Conservation (phyloP, 495 filamentous ascomycete species). For the Penicillium waksmanii region DNA sequence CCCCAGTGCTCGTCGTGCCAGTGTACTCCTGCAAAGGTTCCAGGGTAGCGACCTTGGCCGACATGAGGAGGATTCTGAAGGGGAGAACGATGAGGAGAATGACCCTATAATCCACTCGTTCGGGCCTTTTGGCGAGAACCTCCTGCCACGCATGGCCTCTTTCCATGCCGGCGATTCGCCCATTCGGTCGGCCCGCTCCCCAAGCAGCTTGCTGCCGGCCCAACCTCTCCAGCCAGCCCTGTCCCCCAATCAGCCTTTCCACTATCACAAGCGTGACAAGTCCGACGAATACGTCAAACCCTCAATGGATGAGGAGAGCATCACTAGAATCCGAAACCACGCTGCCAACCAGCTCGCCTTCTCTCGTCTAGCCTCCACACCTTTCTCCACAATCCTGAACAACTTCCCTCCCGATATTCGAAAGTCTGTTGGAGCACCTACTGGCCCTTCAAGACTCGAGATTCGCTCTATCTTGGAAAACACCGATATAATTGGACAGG, state of each 20-base stretch:
- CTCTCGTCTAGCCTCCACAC: constrained; percentile 90
- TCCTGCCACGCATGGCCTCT: constrained; percentile 76
- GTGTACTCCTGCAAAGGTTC: constrained; percentile 41
- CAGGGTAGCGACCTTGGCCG: constrained; percentile 60
- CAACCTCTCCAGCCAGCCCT: constrained; percentile 43
- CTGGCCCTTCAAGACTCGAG: constrained; percentile 59
- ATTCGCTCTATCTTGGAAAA: constrained; percentile 71
- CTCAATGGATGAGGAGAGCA: constrained; percentile 38
- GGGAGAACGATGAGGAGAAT: constrained; percentile 78
- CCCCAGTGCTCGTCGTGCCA: constrained; percentile 31
- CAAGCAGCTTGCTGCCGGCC: constrained; percentile 32
- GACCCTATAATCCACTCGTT: constrained; percentile 90
- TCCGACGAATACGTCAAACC: constrained; percentile 7
- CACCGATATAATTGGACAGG: constrained; percentile 80
- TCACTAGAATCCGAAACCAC: constrained; percentile 66
- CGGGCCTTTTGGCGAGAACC: constrained; percentile 81
- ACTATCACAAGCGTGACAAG: constrained; percentile 32
- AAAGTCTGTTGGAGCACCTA: constrained; percentile 45
- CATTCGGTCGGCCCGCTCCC: constrained; percentile 40
- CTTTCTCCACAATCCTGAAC: constrained; percentile 82
- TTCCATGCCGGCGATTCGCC: constrained; percentile 65
- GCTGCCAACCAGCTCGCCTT: constrained; percentile 95
- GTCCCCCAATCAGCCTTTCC: constrained; percentile 40
- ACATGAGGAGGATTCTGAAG: constrained; percentile 67
- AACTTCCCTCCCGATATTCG: constrained; percentile 74